Evolutionary conservation across 805 yeast genomes (phyloP).

Genomic region (Soucietia sequanensis): DNA sequence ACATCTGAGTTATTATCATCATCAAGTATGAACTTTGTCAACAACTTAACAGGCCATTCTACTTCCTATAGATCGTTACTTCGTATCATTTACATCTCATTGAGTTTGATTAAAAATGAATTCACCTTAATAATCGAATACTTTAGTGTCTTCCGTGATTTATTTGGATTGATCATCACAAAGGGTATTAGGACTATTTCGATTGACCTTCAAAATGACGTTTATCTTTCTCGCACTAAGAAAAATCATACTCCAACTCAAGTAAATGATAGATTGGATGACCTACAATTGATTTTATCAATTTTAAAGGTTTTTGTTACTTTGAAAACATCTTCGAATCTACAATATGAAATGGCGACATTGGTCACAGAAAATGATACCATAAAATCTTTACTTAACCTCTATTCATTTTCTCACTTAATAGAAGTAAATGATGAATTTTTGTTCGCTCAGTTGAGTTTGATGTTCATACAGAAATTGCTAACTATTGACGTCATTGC

Average conservation of each 20-base stretch:
- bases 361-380: constrained; percentile 59
- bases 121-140: constrained; percentile 41
- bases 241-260: constrained; percentile 28
- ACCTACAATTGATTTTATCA: constrained; percentile 59
- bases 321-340: constrained; percentile 45
- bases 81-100: constrained; percentile 51
- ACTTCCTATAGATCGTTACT: constrained; percentile 59
- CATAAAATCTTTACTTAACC: constrained; percentile 56
- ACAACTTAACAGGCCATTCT: constrained; percentile 37
- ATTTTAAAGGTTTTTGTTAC: constrained; percentile 58
- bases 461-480: constrained; percentile 68
- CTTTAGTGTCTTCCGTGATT: constrained; percentile 51
- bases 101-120: constrained; percentile 44
- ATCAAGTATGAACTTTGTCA: constrained; percentile 46
- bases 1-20: constrained; percentile 48
- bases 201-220: constrained; percentile 57
- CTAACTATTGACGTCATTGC: constrained; percentile 62
- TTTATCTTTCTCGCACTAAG: constrained; percentile 38
- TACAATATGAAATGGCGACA: constrained; percentile 50
- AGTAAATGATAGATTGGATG: constrained; percentile 57
- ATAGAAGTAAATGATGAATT: constrained; percentile 62
- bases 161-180: constrained; percentile 63
- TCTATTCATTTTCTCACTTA: constrained; percentile 67
- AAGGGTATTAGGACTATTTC: constrained; percentile 63
- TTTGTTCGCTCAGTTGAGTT: constrained; percentile 67